Base-by-base conservation (phyloP, 2,329 filamentous ascomycete genomes). In the Stromatinia cepivora region DNA sequence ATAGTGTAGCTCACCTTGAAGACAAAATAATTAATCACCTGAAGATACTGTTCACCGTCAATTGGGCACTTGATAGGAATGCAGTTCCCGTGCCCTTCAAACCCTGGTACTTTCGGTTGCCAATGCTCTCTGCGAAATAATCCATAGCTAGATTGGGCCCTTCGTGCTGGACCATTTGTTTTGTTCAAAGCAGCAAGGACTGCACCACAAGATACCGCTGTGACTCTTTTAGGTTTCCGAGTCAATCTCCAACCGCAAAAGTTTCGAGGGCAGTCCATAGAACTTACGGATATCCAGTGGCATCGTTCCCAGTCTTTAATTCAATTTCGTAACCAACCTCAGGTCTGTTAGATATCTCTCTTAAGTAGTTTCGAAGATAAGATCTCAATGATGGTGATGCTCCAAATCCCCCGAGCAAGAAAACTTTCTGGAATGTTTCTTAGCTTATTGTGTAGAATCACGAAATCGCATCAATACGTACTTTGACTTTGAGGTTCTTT, bases 391-490 rank as follows among this genome's bases (percentile, higher is more conserved):
- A 72, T 25, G 72, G 73, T 11, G 72, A 70, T 10, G 54, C 69
- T 2, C 70, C 73, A 70, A 76, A 76, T 70, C 76, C 72, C 15
- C 73, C 73, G 13, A 74, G 68, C 10, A 76, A 56, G 20, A 72
- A 73, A 4, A 74, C 71, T 71, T 73, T 75, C 74, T 74, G 20
- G 2, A 5, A 17, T 1, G 6, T 25, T 7, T n/a, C 17, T 61
- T 52, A 67, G 31, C 48, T 22, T 9, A 39, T 52, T 39, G 4
- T 34, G 7, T 0, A 46, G n/a, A 17, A 28, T 39, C 9, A 6
- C 15, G 5, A 42, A 50, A 20, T 13, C 8, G 17, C 4, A 22
- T 10, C 25, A 46, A 25, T 10, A 46, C n/a, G 6, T 36, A 61
- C 70, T 39, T 69, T 72, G 17, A 71, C 57, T 46, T 65, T 48